Evolutionary conservation across 257 asterid species (phyloP).

Genomic region (Nicotiana knightiana): DNA sequence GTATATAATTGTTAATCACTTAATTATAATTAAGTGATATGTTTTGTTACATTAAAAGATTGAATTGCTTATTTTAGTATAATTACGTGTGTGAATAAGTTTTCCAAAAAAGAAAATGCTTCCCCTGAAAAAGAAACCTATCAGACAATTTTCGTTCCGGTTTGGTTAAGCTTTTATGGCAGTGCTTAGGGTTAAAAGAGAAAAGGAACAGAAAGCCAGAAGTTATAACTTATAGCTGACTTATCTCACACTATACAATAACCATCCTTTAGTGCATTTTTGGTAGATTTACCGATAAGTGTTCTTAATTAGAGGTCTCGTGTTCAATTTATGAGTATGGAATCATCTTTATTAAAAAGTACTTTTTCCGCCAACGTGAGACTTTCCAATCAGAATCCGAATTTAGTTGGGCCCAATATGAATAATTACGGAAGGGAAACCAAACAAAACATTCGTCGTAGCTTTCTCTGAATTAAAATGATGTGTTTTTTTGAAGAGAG

Average conservation of each 20-base stretch:
- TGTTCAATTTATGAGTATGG: no score
- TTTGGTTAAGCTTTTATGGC: background rate
- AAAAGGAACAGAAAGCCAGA: no score
- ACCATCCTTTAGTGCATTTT: background rate
- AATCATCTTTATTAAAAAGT: no score
- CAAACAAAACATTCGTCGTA: background rate
- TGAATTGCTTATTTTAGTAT: no score
- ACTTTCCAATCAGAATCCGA: no score
- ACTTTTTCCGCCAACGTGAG: no score
- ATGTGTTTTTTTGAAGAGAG: background rate
- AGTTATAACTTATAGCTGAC: background rate
- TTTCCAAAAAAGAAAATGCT: background rate
- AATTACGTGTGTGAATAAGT: no score
- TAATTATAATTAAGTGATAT: background rate
- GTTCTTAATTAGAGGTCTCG: no score
- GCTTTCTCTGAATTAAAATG: background rate
- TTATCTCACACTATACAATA: background rate
- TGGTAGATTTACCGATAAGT: background rate
- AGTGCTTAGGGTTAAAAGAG: no score
- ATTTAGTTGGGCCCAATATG: no score
- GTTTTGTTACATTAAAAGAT: no score
- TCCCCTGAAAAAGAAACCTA: background rate
- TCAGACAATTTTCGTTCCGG: background rate
- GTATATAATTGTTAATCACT: background rate
- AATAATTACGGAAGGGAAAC: no score